Evolutionary conservation across 164 flowering plant species (phyloP).

Genomic region (Vitis riparia): DNA sequence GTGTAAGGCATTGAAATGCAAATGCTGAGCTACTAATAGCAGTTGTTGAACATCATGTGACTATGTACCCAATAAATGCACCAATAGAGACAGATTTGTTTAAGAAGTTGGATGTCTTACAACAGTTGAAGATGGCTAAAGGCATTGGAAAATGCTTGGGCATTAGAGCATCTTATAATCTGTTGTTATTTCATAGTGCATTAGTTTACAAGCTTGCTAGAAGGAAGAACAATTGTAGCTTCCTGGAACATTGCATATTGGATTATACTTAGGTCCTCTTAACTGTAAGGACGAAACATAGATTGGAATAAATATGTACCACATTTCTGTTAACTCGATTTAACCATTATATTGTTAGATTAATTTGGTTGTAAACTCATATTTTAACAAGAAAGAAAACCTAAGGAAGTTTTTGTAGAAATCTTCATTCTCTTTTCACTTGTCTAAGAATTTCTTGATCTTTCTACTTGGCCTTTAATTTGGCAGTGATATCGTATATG

Average conservation of each 20-base stretch:
- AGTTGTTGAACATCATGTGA: slow-evolving; percentile 66
- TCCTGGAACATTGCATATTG: neutral
- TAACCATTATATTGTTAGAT: too few species aligned
- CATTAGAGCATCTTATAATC: slow-evolving; percentile 43
- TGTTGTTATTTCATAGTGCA: slow-evolving; percentile 50
- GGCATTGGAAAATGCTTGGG: slow-evolving; percentile 8
- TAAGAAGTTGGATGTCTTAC: slow-evolving; percentile 14
- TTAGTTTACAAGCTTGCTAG: slow-evolving; percentile 41
- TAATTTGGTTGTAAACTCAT: too few species aligned
- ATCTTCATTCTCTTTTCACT: too few species aligned
- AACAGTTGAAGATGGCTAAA: slow-evolving; percentile 21
- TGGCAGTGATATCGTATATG: too few species aligned
- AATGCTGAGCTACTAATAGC: slow-evolving; percentile 54
- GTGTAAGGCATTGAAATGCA: slow-evolving; percentile 85
- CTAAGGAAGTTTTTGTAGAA: too few species aligned
- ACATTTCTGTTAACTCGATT: too few species aligned
- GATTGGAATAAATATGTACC: too few species aligned
- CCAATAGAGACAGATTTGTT: slow-evolving; percentile 43
- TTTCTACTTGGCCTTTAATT: too few species aligned
- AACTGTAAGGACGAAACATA: too few species aligned
- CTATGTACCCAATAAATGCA: slow-evolving; percentile 57
- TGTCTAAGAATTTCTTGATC: too few species aligned
- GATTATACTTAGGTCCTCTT: too few species aligned
- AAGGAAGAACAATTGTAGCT: slow-evolving; percentile 18
- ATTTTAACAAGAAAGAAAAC: too few species aligned